Conservation (phyloP, 2,329 filamentous ascomycete species). For the Sarocladium kiliense region DNA sequence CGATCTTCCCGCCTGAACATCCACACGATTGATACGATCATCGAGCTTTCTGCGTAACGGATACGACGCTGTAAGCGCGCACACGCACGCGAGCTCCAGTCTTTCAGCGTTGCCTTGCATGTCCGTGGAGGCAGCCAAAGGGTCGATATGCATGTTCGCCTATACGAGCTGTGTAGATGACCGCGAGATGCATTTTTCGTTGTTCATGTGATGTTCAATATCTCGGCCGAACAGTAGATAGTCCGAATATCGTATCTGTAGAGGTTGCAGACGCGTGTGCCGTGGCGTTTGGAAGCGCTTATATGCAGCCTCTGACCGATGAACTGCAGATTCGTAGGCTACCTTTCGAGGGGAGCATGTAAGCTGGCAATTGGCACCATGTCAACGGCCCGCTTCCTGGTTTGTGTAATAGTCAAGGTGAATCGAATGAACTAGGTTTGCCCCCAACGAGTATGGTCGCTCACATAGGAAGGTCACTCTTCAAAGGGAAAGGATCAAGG, state of each 20-base stretch:
- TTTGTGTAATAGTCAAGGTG: too few species aligned
- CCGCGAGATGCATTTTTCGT: not conserved
- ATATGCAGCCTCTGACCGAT: not conserved
- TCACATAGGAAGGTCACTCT: too few species aligned
- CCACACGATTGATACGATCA: too few species aligned
- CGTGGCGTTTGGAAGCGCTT: not conserved
- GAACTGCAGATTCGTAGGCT: too few species aligned
- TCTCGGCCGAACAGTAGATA: too few species aligned
- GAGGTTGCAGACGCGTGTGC: not conserved
- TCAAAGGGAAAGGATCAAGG: too few species aligned
- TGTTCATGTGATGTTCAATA: not conserved
- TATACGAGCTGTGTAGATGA: not conserved
- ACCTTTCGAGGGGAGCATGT: too few species aligned
- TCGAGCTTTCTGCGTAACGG: not conserved
- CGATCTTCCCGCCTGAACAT: not conserved
- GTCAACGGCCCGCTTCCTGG: too few species aligned
- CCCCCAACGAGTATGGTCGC: too few species aligned
- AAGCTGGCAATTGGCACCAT: too few species aligned
- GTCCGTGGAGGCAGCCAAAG: not conserved
- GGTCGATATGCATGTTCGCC: not conserved
- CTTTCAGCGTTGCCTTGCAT: not conserved
- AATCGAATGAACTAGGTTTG: too few species aligned
- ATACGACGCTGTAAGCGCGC: conserved; percentile 7
- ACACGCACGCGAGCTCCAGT: not conserved
- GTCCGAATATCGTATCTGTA: not conserved